phyloP scores from a whole-genome alignment of 495 filamentous ascomycete genomes.

The Hypoxylon cercidicola region DNA sequence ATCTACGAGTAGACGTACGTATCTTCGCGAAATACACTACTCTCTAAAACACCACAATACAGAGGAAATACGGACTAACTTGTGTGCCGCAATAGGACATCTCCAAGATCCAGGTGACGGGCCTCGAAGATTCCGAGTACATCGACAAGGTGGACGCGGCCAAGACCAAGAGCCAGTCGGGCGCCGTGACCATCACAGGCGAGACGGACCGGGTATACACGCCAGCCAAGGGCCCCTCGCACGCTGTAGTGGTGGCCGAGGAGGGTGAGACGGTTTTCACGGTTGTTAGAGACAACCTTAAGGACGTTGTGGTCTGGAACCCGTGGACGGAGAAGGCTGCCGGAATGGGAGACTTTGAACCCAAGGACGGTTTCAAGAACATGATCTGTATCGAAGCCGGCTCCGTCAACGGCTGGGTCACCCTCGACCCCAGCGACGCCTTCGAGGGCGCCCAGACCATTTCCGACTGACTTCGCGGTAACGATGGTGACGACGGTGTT shows the following conservation, averaged over 20 bases:
- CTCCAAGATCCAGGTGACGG: slow-evolving; percentile 70
- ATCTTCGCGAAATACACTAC: neutral
- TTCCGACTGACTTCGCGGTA: slow-evolving; percentile 37
- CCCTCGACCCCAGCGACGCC: slow-evolving; percentile 83
- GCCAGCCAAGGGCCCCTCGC: slow-evolving; percentile 71
- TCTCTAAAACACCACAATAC: neutral
- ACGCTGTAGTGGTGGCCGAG: slow-evolving; percentile 65
- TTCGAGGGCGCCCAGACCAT: slow-evolving; percentile 93
- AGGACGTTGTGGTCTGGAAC: slow-evolving; percentile 96
- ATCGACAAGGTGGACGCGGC: slow-evolving; percentile 80
- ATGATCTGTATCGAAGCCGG: slow-evolving; percentile 97
- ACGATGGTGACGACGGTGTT: neutral
- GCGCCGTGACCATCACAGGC: slow-evolving; percentile 66
- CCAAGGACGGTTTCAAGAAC: slow-evolving; percentile 85
- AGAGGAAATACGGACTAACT: neutral
- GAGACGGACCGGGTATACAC: slow-evolving; percentile 82
- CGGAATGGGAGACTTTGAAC: slow-evolving; percentile 86
- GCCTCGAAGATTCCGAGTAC: slow-evolving; percentile 78
- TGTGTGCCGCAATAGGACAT: slow-evolving; percentile 69
- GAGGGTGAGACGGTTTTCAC: slow-evolving; percentile 72
- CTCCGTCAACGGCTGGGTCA: slow-evolving; percentile 80
- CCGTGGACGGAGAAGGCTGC: slow-evolving; percentile 88
- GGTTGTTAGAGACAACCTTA: slow-evolving; percentile 80
- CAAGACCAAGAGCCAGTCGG: slow-evolving; percentile 66
- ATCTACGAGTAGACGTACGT: slow-evolving; percentile 80